Percentiles rank a stretch among this genome's conserved stretches.
Evolutionary conservation across 1,139 yeast genomes (phyloP).

Genomic region (Candida glucosophila): DNA sequence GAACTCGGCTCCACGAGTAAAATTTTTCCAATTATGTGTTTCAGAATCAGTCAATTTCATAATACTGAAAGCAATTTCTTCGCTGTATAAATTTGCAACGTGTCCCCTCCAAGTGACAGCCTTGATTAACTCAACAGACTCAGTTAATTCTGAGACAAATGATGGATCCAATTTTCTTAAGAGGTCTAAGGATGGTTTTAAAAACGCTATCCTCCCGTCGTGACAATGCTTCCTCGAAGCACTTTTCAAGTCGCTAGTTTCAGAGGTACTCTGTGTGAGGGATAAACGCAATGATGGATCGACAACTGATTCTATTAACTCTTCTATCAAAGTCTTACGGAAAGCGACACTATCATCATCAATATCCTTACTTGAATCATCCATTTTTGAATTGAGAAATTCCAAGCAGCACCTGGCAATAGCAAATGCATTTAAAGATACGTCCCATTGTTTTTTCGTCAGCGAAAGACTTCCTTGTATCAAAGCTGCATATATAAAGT

Average conservation of each 20-base stretch:
- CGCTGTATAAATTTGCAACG: constrained; percentile 59
- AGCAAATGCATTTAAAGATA: constrained; percentile 45
- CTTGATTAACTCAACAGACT: constrained; percentile 19
- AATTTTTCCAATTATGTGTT: constrained; percentile 11
- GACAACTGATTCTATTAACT: constrained; percentile 49
- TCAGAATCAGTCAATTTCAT: constrained; percentile 29
- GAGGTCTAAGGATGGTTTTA: constrained; percentile 27
- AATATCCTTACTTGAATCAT: constrained; percentile 4
- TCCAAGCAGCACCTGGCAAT: constrained; percentile 57
- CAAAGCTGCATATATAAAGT: constrained; percentile 51
- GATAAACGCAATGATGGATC: constrained; percentile 65
- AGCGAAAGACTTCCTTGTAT: constrained; percentile 53
- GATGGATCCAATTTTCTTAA: constrained; percentile 32
- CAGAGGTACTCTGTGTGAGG: constrained; percentile 29
- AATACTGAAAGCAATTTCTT: constrained; percentile 61
- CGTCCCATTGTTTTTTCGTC: constrained; percentile 50
- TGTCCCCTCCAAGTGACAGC: constrained; percentile 65
- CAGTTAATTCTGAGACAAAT: constrained; percentile 29
- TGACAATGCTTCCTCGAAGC: constrained; percentile 37
- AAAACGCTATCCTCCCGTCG: constrained; percentile 24
- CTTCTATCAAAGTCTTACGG: constrained; percentile 41
- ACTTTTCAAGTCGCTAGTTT: constrained; percentile 35
- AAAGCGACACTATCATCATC: constrained; percentile 7
- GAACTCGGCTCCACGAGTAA: constrained; percentile 17
- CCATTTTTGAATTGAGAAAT: constrained; percentile 24